Evolutionary conservation across 148 eudicot genomes (phyloP).

Genomic region (Polygonum aviculare): DNA sequence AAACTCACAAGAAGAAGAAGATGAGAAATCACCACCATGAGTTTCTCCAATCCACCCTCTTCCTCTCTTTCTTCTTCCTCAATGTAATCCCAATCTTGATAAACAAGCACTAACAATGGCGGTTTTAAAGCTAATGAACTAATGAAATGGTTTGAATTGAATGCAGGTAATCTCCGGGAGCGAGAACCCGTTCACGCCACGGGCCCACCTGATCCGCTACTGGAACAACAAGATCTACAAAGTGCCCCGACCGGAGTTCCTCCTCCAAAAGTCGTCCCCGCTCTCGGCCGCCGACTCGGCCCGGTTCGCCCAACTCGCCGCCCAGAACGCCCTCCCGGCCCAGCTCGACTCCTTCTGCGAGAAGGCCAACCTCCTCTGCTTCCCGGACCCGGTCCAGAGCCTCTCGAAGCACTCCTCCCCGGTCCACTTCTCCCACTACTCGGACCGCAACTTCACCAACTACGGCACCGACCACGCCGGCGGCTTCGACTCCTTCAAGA

Average conservation of each 20-base stretch:
- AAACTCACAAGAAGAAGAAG: background rate
- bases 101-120: no score
- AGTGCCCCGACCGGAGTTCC: constrained; percentile 52
- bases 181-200: constrained; percentile 62
- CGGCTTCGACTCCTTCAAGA: constrained; percentile 40
- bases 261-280: constrained; percentile 61
- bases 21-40: constrained; percentile 19
- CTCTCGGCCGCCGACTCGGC: constrained; percentile 44
- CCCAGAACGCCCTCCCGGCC: constrained; percentile 37
- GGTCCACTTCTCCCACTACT: constrained; percentile 31
- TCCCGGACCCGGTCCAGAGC: constrained; percentile 34
- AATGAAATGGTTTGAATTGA: no score
- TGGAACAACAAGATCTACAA: constrained; percentile 77
- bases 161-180: constrained; percentile 13
- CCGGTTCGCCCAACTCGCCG: constrained; percentile 53
- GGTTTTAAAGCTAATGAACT: constrained; percentile 10
- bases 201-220: constrained; percentile 53
- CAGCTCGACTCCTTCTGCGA: constrained; percentile 51
- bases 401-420: constrained; percentile 16
- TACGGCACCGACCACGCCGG: constrained; percentile 50
- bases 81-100: no score
- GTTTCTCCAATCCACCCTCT: constrained; percentile 27
- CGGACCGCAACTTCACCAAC: constrained; percentile 54
- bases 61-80: constrained; percentile 29
- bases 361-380: constrained; percentile 58